phyloP scores from a whole-genome alignment of 495 filamentous ascomycete species.

The Staphylotrichum longicolle region DNA sequence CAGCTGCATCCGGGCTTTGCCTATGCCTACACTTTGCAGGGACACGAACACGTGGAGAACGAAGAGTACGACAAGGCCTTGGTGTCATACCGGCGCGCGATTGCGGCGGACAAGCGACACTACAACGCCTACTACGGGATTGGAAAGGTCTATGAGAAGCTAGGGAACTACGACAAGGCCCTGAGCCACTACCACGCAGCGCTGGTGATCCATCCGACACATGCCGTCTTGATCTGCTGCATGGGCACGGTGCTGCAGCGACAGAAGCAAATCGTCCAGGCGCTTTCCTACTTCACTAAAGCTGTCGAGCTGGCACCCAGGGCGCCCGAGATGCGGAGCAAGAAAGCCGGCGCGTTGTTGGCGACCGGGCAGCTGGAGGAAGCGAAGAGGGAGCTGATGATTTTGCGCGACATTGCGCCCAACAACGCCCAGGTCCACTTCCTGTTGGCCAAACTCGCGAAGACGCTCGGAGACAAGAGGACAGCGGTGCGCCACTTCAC shows the following conservation, averaged over 20 bases:
- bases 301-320: conserved; percentile 79
- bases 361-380: conserved; percentile 65
- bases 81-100: conserved; percentile 74
- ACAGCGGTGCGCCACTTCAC: conserved; percentile 89
- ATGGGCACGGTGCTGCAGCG: conserved; percentile 88
- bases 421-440: conserved; percentile 97
- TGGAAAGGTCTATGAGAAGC: conserved; percentile 87
- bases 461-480: conserved; percentile 71
- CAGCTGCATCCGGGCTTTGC: conserved; percentile 87
- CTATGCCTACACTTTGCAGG: conserved; percentile 92
- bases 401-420: conserved; percentile 84
- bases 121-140: conserved; percentile 98
- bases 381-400: conserved; percentile 74
- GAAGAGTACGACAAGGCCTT: conserved; percentile 96
- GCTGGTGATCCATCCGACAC: conserved; percentile 82
- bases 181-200: conserved; percentile 88
- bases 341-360: conserved; percentile 85
- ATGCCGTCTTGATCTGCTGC: conserved; percentile 84
- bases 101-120: conserved; percentile 80
- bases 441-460: conserved; percentile 82
- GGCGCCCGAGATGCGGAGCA: conserved; percentile 78
- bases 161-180: conserved; percentile 87
- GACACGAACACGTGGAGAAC: conserved; percentile 93
- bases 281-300: conserved; percentile 73
- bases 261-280: conserved; percentile 71